Conservation (phyloP, 495 filamentous ascomycete species). For the Ramalina intermedia region DNA sequence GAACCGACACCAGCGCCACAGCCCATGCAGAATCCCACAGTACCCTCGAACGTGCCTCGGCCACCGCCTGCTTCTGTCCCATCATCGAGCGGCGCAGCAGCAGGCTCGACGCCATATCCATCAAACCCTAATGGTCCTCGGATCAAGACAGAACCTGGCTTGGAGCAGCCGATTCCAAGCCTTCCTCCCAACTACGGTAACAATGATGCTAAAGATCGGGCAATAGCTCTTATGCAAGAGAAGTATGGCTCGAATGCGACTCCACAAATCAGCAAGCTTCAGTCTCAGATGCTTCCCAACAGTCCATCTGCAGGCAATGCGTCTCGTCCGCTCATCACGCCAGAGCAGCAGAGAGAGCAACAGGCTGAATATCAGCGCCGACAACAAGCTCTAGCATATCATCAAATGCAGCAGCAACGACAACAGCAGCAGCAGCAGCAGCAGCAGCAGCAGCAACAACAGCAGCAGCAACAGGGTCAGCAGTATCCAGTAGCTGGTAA, state of each 20-base stretch:
- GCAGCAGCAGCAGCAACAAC: conserved; percentile 31
- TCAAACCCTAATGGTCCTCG: conserved; percentile 26
- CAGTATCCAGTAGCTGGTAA: conserved; percentile 26
- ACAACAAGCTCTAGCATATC: conserved; percentile 25
- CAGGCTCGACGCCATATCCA: conserved; percentile 10
- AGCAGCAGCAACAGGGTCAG: conserved; percentile 25
- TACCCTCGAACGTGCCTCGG: conserved; percentile 45
- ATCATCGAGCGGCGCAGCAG: conserved; percentile 11
- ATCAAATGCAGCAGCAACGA: no score
- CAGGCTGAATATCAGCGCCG: conserved; percentile 24
- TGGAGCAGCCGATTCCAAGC: conserved; percentile 30
- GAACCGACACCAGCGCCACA: conserved; percentile 51
- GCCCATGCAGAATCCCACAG: conserved; percentile 31
- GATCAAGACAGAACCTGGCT: conserved; percentile 66
- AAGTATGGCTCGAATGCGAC: conserved; percentile 60
- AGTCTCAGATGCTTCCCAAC: conserved; percentile 31
- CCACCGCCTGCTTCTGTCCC: conserved; percentile 15
- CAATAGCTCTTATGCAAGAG: conserved; percentile 49
- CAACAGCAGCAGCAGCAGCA: no score
- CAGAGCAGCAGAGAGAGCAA: conserved; percentile 16
- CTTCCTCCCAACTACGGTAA: conserved; percentile 24
- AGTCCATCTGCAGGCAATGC: conserved; percentile 34
- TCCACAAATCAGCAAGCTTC: conserved; percentile 52
- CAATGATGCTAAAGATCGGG: conserved; percentile 48
- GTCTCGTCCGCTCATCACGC: conserved; percentile 29